Conservation (phyloP, 768 basidiomycete species). For the Russula ochroleuca region DNA sequence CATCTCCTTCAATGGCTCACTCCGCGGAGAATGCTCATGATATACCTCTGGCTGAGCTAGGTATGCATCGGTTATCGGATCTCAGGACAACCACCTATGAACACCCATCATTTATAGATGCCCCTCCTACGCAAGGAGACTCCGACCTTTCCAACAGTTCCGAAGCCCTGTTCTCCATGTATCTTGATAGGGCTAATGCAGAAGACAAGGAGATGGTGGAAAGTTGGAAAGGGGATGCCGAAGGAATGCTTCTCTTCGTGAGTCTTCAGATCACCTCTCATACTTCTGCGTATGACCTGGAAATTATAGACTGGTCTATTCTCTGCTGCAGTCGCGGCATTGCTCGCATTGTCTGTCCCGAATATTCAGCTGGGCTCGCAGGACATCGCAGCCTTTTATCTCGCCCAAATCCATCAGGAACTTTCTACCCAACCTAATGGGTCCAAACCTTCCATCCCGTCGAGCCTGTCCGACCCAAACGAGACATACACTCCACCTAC, state of each 20-base stretch:
- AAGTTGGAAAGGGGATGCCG: conserved; percentile 23
- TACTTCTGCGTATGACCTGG: not conserved
- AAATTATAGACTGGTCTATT: conserved; percentile 21
- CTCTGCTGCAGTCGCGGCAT: conserved; percentile 23
- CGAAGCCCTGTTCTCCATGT: conserved; percentile 18
- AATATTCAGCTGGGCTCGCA: conserved; percentile 8
- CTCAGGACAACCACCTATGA: not conserved
- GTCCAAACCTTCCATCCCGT: not conserved
- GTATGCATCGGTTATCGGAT: not conserved
- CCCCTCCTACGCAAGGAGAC: not conserved
- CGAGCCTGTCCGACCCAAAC: not conserved
- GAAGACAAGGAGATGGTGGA: conserved; percentile 18
- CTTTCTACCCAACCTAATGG: not conserved
- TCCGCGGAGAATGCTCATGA: not conserved
- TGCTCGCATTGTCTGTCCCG: conserved; percentile 15
- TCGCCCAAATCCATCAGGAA: conserved; percentile 13
- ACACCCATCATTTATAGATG: not conserved
- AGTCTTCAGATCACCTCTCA: not conserved
- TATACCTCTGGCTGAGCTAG: not conserved
- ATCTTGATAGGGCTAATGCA: conserved; percentile 14
- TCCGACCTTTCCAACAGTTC: conserved; percentile 4
- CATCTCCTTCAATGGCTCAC: not conserved
- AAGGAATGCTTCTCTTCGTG: conserved; percentile 23
- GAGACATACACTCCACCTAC: conserved; percentile 27
- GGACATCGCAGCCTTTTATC: not conserved